phyloP scores from a whole-genome alignment of 306 rosid species.

The Cicer arietinum region DNA sequence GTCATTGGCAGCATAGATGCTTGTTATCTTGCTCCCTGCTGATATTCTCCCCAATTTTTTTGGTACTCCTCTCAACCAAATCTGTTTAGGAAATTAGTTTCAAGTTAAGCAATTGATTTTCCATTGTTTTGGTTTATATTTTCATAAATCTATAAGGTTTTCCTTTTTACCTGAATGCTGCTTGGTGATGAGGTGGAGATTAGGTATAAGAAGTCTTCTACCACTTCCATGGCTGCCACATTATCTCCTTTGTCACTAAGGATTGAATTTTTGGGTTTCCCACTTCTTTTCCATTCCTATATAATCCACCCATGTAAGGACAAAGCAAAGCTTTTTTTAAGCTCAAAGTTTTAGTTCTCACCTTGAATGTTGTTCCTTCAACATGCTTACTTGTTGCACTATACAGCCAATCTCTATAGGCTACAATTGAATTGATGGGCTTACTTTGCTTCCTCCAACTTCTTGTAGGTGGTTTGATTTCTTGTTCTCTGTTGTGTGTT shows the following conservation, averaged over 20 bases:
- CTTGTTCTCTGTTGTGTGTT: constrained; percentile 60
- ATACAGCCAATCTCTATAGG: constrained; percentile 75
- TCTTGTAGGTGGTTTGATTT: constrained; percentile 72
- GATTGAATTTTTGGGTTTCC: constrained; percentile 59
- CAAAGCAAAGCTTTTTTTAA: constrained; percentile 19
- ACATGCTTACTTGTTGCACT: constrained; percentile 66
- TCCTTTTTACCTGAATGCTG: constrained; percentile 62
- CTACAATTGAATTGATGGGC: constrained; percentile 64
- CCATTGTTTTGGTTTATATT: neutral
- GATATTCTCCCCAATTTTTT: constrained; percentile 77
- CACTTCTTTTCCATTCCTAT: constrained; percentile 74
- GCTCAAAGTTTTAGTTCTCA: constrained; percentile 40
- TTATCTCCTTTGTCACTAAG: constrained; percentile 60
- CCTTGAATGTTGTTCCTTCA: constrained; percentile 74
- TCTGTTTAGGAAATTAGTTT: constrained; percentile 51
- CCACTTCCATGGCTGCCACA: constrained; percentile 66
- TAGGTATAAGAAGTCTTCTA: constrained; percentile 77
- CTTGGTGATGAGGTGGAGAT: constrained; percentile 64
- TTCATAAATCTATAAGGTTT: neutral
- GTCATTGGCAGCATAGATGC: constrained; percentile 74
- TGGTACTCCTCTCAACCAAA: constrained; percentile 73
- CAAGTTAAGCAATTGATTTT: constrained; percentile 39
- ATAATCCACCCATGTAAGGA: constrained; percentile 43
- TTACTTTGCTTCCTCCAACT: constrained; percentile 68
- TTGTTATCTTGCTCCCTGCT: constrained; percentile 82